Evolutionary conservation across 164 flowering plant species (phyloP), one percentile per base, ranked within the genome.

Genomic region (Magnolia sinica): DNA sequence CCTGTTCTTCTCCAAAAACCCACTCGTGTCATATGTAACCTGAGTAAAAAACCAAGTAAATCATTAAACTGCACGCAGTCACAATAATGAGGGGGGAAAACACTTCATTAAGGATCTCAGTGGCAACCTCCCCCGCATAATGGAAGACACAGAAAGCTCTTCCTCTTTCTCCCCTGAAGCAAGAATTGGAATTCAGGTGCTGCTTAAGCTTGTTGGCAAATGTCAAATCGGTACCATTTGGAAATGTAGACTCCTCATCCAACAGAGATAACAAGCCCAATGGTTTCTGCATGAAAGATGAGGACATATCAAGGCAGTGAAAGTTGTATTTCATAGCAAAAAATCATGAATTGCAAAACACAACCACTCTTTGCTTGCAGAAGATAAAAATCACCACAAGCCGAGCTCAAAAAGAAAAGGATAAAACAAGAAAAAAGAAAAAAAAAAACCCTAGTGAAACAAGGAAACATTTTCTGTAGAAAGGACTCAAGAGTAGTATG

Each of bases 241-340:
- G 98, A 71, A 96, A 94, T n/a, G 96, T 96, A 69, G 99, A 94
- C 85, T 96, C 99, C 82, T 96, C 99, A 81, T 96, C 98, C 74
- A 96, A 84, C 70, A 96, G 84, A 73, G 99, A 94, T 73, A 91
- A 70, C 74, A 96, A 79, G 14, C 99, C 99, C 80, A 94, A 77
- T 18, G 99, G 99, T 84, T 89, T 94, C 99, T 96, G 97, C 86
- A 86, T 8, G 14, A 31, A 68, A 58, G 7, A 69, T n/a, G 49
- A 64, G 18, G 16, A n/a, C 37, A 49, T 24, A 8, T 80, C 4
- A 75, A n/a, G 14, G 66, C n/a, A 10, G 55, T 73, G 58, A 71
- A 52, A 52, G 31, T 55, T 51, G 50, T 5, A 61, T 16, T 52
- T 14, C 45, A 22, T 10, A 37, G 68, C 19, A 68, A 68, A 18